Percentiles rank a stretch among this genome's conserved stretches.
phyloP scores from a whole-genome alignment of 2,329 filamentous ascomycete species.

The Leptographium lundbergii region DNA sequence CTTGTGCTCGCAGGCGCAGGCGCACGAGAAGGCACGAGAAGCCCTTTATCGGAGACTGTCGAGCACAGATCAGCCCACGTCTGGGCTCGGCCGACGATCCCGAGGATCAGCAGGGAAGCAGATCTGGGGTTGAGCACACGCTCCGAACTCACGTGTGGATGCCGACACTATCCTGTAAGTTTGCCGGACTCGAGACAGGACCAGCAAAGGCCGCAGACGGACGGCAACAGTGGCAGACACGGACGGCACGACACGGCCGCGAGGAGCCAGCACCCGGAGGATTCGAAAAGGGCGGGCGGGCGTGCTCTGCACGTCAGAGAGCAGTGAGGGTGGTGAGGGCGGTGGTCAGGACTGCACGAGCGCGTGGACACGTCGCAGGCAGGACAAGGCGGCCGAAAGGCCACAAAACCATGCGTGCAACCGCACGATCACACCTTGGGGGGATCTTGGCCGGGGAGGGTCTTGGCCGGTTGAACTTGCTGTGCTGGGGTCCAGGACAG shows the following conservation, averaged over 20 bases:
- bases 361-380: neutral
- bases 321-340: neutral
- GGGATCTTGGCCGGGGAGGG: neutral
- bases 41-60: neutral
- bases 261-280: neutral
- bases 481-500: neutral
- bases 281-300: neutral
- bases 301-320: neutral
- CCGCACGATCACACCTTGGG: neutral
- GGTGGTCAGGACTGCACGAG: neutral
- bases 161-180: neutral
- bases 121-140: neutral
- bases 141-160: neutral
- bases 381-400: neutral
- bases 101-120: neutral
- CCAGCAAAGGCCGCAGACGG: neutral
- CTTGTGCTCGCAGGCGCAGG: neutral
- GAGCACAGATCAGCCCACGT: neutral
- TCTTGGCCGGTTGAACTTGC: neutral
- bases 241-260: too few species aligned
- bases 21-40: neutral
- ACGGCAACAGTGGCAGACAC: neutral
- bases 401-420: neutral
- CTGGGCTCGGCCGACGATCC: neutral
- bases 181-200: neutral